Evolutionary conservation across 257 asterid species (phyloP).

Genomic region (Fraxinus excelsior): DNA sequence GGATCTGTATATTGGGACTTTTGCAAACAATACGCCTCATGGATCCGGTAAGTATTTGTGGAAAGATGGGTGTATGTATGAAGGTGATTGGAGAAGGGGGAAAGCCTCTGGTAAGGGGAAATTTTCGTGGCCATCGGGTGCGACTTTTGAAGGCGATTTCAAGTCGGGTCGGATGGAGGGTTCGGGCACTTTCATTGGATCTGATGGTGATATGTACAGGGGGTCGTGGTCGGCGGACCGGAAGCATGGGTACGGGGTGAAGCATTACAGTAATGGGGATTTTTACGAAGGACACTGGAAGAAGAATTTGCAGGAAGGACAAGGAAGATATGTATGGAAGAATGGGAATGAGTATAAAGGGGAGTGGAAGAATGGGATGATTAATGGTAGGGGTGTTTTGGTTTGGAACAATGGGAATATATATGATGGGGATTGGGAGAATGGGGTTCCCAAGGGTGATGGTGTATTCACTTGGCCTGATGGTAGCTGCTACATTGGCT

Average conservation of each 20-base stretch:
- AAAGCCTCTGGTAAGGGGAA: conserved; percentile 60
- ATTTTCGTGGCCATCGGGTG: conserved; percentile 69
- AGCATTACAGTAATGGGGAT: conserved; percentile 61
- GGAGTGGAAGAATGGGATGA: conserved; percentile 57
- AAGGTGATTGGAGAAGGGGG: conserved; percentile 70
- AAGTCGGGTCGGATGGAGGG: conserved; percentile 78
- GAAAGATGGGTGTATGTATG: conserved; percentile 76
- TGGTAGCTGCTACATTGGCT: conserved; percentile 61
- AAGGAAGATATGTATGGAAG: conserved; percentile 62
- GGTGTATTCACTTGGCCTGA: conserved; percentile 68
- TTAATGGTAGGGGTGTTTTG: conserved; percentile 53
- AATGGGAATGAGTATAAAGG: conserved; percentile 63
- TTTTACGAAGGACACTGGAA: conserved; percentile 63
- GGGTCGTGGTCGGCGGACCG: conserved; percentile 61
- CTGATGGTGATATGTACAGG: conserved; percentile 53
- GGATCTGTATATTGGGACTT: conserved; percentile 64
- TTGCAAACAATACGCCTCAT: conserved; percentile 52
- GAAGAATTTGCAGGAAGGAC: conserved; percentile 61
- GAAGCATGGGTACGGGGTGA: conserved; percentile 57
- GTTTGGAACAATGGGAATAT: conserved; percentile 53
- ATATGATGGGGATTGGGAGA: conserved; percentile 64
- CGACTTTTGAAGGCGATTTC: conserved; percentile 66
- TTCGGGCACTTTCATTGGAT: conserved; percentile 54
- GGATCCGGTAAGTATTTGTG: conserved; percentile 70
- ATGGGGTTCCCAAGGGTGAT: conserved; percentile 55